Evolutionary conservation across 805 yeast species (phyloP).

Genomic region (Starmerella floricola): DNA sequence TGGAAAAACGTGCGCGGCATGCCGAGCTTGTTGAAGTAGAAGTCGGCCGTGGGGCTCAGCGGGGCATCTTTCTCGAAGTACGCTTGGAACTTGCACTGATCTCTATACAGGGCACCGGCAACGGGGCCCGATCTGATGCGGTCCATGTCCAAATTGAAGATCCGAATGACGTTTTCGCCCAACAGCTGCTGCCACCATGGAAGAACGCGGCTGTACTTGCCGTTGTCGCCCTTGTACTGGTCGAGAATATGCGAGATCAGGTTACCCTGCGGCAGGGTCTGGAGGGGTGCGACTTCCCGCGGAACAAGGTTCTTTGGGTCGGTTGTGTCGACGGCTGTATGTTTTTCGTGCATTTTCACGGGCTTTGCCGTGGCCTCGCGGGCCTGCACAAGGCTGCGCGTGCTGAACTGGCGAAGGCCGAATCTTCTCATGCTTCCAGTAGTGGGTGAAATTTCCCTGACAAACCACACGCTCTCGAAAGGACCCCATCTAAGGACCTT

Average conservation of each 20-base stretch:
- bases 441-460: too few species aligned
- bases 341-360: conserved; percentile 21
- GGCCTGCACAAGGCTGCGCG: conserved; percentile 4
- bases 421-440: neutral
- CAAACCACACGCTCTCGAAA: too few species aligned
- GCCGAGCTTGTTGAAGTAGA: conserved; percentile 73
- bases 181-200: conserved; percentile 27
- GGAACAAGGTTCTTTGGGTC: conserved; percentile 19
- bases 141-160: conserved; percentile 79
- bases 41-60: conserved; percentile 58
- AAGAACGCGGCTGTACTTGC: conserved; percentile 19
- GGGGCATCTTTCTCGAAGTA: conserved; percentile 24
- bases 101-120: conserved; percentile 80
- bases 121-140: conserved; percentile 84
- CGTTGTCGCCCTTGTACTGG: conserved; percentile 25
- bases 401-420: conserved; percentile 3
- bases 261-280: conserved; percentile 21
- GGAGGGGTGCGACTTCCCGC: conserved; percentile 20
- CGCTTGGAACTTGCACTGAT: conserved; percentile 77
- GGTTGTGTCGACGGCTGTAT: conserved; percentile 22
- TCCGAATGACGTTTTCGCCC: conserved; percentile 27
- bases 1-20: conserved; percentile 84
- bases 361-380: conserved; percentile 1
- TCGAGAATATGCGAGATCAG: conserved; percentile 24
- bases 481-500: too few species aligned